Conservation (phyloP, 2,329 filamentous ascomycete genomes). For the Aspergillus sp. region DNA sequence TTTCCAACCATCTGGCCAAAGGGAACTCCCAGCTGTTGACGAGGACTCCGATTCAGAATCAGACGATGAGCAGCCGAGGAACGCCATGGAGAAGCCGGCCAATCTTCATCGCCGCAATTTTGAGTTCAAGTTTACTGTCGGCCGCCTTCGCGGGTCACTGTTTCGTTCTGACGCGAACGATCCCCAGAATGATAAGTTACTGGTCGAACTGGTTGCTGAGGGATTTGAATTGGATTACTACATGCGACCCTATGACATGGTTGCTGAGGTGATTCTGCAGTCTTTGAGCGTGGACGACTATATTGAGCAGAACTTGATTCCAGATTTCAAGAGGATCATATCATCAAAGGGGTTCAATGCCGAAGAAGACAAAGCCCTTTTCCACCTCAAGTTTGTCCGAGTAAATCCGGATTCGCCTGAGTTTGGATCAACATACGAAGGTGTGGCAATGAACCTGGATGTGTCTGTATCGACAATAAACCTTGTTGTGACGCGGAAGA, state of each 20-base stretch:
- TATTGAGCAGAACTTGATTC: constrained; percentile 72
- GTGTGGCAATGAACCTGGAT: constrained; percentile 86
- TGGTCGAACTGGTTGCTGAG: constrained; percentile 87
- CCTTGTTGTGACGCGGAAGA: constrained; percentile 84
- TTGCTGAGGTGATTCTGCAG: constrained; percentile 77
- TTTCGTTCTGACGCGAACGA: constrained; percentile 77
- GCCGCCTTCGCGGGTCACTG: constrained; percentile 84
- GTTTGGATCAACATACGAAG: constrained; percentile 83
- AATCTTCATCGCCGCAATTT: constrained; percentile 84
- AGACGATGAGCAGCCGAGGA: constrained; percentile 51
- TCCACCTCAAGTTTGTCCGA: constrained; percentile 79
- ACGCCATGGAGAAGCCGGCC: constrained; percentile 41
- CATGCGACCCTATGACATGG: constrained; percentile 83
- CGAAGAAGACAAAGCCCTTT: constrained; percentile 67
- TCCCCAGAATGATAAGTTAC: constrained; percentile 63
- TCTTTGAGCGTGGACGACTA: constrained; percentile 89
- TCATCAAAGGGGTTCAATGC: constrained; percentile 69
- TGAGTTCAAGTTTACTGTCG: constrained; percentile 93
- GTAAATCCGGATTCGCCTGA: constrained; percentile 88
- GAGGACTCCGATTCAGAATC: constrained; percentile 52
- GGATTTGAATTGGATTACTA: constrained; percentile 81
- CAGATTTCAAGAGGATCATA: constrained; percentile 96
- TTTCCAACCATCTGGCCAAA: constrained; percentile 61
- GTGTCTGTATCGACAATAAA: constrained; percentile 93
- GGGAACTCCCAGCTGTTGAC: constrained; percentile 70